These are phyloP conservation scores for Pholiota adiposa DNA, from an alignment of 1,284 basidiomycete species.

Conservation along the genomic window DNA sequence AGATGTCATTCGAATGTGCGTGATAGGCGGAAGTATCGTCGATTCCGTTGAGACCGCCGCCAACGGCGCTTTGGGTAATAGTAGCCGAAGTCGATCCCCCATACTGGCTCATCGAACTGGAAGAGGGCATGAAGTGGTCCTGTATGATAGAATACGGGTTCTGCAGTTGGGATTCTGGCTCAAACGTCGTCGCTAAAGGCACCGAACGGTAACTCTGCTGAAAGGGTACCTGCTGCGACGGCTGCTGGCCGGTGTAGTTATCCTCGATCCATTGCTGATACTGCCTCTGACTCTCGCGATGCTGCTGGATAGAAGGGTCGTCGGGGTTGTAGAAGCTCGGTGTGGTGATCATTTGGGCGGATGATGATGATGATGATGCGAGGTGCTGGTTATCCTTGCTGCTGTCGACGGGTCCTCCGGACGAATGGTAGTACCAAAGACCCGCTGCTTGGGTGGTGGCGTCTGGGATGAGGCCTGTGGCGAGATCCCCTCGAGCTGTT, in stretches of 20 bases:
- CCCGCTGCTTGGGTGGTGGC: slow-evolving; percentile 8
- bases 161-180: slow-evolving; percentile 10
- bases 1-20: slow-evolving; percentile 23
- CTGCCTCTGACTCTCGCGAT: slow-evolving; percentile 30
- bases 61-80: slow-evolving; percentile 24
- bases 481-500: slow-evolving; percentile 16
- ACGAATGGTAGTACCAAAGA: slow-evolving; percentile 26
- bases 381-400: slow-evolving; percentile 18
- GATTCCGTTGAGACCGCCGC: slow-evolving; percentile 7
- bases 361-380: slow-evolving; percentile 28
- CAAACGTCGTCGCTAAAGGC: slow-evolving; percentile 13
- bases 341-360: slow-evolving; percentile 43
- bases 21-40: slow-evolving; percentile 21
- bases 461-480: slow-evolving; percentile 13
- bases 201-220: slow-evolving; percentile 13
- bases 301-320: slow-evolving; percentile 26
- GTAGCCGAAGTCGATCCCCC: slow-evolving; percentile 23
- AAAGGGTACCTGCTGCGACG: slow-evolving; percentile 21
- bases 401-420: slow-evolving; percentile 10
- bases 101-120: slow-evolving; percentile 26
- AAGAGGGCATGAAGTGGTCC: slow-evolving; percentile 24
- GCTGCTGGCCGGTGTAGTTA: slow-evolving; percentile 30
- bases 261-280: slow-evolving; percentile 46
- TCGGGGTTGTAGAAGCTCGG: slow-evolving; percentile 43
- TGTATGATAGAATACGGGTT: slow-evolving; percentile 28